Base-by-base conservation (phyloP, 805 yeast species). In the Phaffomyces opuntiae region DNA sequence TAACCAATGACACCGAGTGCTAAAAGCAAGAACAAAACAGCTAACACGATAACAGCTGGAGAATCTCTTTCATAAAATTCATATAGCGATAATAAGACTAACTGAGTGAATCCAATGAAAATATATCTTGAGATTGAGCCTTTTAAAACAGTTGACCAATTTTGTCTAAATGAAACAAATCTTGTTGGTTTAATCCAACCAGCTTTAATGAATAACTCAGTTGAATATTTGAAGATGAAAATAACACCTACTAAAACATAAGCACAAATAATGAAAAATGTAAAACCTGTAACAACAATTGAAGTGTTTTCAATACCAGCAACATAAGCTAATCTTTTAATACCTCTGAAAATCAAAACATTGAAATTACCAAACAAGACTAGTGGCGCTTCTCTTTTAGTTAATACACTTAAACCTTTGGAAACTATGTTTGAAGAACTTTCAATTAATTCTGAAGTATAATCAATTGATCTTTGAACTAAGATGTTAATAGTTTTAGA, bases 21-120 rank as follows among this genome's bases (percentile, higher is more conserved):
- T 46, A 83, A 66, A 1, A 87, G 40, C 36, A 90, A 67, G 63
- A 87, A 81, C 41, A 90, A 66, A 34, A 78, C 82, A 3, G 96
- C 91, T 48, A 87, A 66, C 6, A 87, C 89, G 47, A 90, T 78
- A 29, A 90, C 88, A 1, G 96, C 96, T 1, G 95, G 84, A 1
- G 96, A 88, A 59, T 90, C 96, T 43, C 75, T 68, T 56, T 74
- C 74, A 8, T 83, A 78, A 63, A 88, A 89, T 68, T 90, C 96
- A 93, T 95, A 90, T 45, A 89, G 70, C 11, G 96, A 81, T 47
- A 90, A 73, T 43, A 89, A 77, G 16, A 81, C 71, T 47, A 90
- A 66, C 63, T 89, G 95, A 3, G 95, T 80, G 64, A 87, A 88
- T 0, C 95, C 96, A 60, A 90, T 87, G 56, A 77, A 83, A 46